A percentile compares a stretch with the other conserved stretches of the same genome.
Conservation (phyloP, 2,329 filamentous ascomycete genomes). For the Mariannaea sp. region DNA sequence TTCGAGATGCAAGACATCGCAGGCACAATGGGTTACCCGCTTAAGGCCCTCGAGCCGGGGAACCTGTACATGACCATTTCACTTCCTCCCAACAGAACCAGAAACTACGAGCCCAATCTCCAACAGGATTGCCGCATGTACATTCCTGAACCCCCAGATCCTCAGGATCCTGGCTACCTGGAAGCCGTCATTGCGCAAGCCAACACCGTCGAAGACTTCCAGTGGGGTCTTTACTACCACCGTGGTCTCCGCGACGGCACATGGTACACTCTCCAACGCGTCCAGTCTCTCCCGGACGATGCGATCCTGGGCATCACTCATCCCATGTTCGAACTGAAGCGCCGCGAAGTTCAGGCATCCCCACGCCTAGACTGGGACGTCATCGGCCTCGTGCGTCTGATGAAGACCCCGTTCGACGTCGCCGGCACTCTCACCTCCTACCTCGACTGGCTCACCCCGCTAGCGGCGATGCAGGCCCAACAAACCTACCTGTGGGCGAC, state of each 20-base stretch:
- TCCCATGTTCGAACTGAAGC: constrained; percentile 26
- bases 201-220: constrained; percentile 38
- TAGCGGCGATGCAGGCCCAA: constrained; percentile 30
- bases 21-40: constrained; percentile 11
- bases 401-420: constrained; percentile 29
- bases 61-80: constrained; percentile 37
- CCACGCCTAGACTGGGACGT: constrained; percentile 38
- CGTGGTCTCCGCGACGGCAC: constrained; percentile 34
- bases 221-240: constrained; percentile 46
- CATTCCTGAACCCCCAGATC: constrained; percentile 15
- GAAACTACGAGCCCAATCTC: not conserved
- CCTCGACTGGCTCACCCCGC: constrained; percentile 41
- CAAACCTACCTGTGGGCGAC: constrained; percentile 40
- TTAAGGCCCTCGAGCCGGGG: constrained; percentile 27
- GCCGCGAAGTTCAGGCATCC: constrained; percentile 29
- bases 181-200: constrained; percentile 28
- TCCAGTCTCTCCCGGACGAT: constrained; percentile 6
- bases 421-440: constrained; percentile 35
- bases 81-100: constrained; percentile 20
- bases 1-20: not conserved
- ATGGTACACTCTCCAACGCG: constrained; percentile 34
- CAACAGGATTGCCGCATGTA: constrained; percentile 3
- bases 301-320: constrained; percentile 12
- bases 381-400: constrained; percentile 40
- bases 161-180: constrained; percentile 13